Evolutionary conservation across 768 basidiomycete species (phyloP), one percentile per base, ranked within the genome.

Genomic region (Phylloporus sp.): DNA sequence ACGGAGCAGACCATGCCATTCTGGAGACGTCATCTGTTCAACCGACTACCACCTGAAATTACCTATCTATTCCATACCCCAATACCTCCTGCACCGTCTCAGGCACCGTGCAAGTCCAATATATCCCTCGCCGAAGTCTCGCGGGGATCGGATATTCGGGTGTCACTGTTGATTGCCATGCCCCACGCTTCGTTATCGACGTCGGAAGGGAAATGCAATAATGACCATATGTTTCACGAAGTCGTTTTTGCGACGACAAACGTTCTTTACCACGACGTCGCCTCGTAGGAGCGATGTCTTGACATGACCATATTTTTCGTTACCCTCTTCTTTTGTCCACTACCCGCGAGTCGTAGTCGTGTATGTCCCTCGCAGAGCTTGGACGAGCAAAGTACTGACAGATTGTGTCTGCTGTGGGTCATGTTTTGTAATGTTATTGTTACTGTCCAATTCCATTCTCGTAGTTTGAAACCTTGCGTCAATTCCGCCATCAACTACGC

Each of bases 141-240:
- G 3, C 34, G 57, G 22, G 53, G 50, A 39, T 61, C 62, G 13
- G 44, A 62, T 17, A 28, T 68, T 39, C 64, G 54, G 31, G 41
- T 68, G 26, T 58, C 56, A 13, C 34, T 66, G 17, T n/a, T 66
- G 40, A 57, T 66, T 11, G 48, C 49, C 18, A 68, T 66, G 65
- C 65, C 65, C 33, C 50, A 32, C 15, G 42, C 46, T 14, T 45
- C 50, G 41, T 52, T 34, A 5, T 35, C 29, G 9, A 20, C 21
- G 18, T 46, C 20, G 11, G 42, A 23, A 23, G 43, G 32, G 22
- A 21, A 29, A 24, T 37, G n/a, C 9, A 43, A 42, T 27, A 18
- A 38, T 28, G 27, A 17, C 9, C 20, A 22, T 21, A 29, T 14
- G 18, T 32, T 53, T 41, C 55, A 55, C 8, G 64, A 66, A 40